Percentiles rank a stretch among this genome's conserved stretches.
phyloP scores from a whole-genome alignment of 192 early-diverging fungal species.

The Backusella psychrophila region DNA sequence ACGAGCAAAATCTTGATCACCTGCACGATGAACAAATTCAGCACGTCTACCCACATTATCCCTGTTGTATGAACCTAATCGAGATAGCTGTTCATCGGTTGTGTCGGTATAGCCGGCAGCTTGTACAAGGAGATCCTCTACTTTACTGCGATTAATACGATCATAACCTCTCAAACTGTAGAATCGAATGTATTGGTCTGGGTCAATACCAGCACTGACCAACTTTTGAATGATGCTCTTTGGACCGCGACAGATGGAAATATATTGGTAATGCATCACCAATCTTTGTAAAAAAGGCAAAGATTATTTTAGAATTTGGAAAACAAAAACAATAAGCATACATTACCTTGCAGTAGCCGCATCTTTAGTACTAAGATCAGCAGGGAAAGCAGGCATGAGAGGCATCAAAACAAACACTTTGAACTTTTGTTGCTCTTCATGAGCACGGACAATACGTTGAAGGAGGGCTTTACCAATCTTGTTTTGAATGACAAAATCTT shows the following conservation, averaged over 20 bases:
- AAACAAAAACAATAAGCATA: neutral
- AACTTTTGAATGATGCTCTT: constrained; percentile 67
- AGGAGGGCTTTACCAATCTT: constrained; percentile 78
- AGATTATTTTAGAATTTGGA: neutral
- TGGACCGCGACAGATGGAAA: constrained; percentile 76
- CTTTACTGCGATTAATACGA: constrained; percentile 48
- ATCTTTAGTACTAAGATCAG: constrained; percentile 72
- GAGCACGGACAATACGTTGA: constrained; percentile 72
- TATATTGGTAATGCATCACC: constrained; percentile 82
- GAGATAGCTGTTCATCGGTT: constrained; percentile 5
- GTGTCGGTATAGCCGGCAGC: constrained; percentile 20
- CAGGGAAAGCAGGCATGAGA: constrained; percentile 85
- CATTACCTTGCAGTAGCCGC: constrained; percentile 66
- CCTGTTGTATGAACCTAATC: neutral
- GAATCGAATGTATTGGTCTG: constrained; percentile 73
- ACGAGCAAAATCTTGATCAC: constrained; percentile 28
- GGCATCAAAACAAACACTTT: constrained; percentile 83
- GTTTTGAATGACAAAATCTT: constrained; percentile 69
- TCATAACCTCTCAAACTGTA: constrained; percentile 78
- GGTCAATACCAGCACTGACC: constrained; percentile 50
- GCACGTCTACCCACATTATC: constrained; percentile 3
- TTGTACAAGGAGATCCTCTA: constrained; percentile 19
- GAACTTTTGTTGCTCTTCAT: constrained; percentile 65
- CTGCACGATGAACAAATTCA: constrained; percentile 17
- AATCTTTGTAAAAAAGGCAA: constrained; percentile 32